These are phyloP conservation scores for Candida maris DNA, from an alignment of 805 yeast genomes.

Conservation along the genomic window DNA sequence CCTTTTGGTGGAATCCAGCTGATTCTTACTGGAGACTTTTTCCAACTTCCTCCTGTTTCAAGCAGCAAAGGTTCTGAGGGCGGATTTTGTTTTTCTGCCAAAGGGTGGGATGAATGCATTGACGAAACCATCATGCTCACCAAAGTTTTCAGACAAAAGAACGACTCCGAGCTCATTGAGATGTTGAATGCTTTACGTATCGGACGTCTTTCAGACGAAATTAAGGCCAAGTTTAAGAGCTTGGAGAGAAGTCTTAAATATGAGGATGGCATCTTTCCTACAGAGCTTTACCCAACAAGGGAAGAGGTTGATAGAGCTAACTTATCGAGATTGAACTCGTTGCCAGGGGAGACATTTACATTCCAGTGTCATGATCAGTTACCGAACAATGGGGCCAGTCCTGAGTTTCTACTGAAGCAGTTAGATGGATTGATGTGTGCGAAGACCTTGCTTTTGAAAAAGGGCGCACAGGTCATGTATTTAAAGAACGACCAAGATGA, in stretches of 20 bases:
- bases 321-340: constrained; percentile 39
- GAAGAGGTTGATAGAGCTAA: constrained; percentile 82
- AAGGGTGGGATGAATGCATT: constrained; percentile 63
- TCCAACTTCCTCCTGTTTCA: constrained; percentile 89
- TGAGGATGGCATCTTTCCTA: constrained; percentile 79
- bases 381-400: constrained; percentile 8
- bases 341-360: constrained; percentile 44
- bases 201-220: constrained; percentile 55
- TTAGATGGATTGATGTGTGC: constrained; percentile 64
- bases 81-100: constrained; percentile 71
- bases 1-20: constrained; percentile 97
- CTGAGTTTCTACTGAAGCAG: constrained; percentile 14
- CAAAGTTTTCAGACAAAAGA: constrained; percentile 82
- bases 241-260: constrained; percentile 58
- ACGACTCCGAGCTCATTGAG: constrained; percentile 70
- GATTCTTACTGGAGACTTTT: constrained; percentile 91
- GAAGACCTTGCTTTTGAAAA: constrained; percentile 57
- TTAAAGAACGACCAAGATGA: constrained; percentile 65
- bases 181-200: constrained; percentile 78
- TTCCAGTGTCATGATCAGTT: constrained; percentile 46
- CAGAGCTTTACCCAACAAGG: constrained; percentile 86
- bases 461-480: constrained; percentile 93
- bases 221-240: constrained; percentile 44
- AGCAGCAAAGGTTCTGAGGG: constrained; percentile 34
- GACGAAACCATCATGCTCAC: constrained; percentile 65